phyloP scores from a whole-genome alignment of 257 asterid genomes.

The Primulina eburnea region DNA sequence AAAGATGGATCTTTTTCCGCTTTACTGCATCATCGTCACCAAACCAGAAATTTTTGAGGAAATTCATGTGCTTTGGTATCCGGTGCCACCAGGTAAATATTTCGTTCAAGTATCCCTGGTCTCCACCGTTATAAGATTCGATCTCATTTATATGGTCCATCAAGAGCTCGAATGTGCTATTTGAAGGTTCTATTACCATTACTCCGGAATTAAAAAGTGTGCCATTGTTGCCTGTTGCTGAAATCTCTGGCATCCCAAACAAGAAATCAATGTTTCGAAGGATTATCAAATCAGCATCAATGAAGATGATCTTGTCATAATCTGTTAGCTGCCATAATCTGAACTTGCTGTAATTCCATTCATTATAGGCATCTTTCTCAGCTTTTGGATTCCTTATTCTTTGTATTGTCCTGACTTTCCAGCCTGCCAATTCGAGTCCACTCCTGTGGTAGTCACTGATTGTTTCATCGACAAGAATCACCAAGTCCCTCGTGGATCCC shows the following conservation, averaged over 20 bases:
- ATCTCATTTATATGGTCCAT: conserved; percentile 82
- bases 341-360: conserved; percentile 95
- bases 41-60: conserved; percentile 74
- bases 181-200: conserved; percentile 90
- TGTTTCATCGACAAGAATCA: conserved; percentile 78
- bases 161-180: conserved; percentile 68
- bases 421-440: conserved; percentile 79
- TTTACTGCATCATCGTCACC: conserved; percentile 70
- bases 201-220: conserved; percentile 88
- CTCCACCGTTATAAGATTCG: conserved; percentile 92
- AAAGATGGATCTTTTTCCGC: conserved; percentile 50
- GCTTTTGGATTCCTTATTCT: conserved; percentile 83
- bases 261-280: conserved; percentile 77
- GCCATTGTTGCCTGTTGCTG: conserved; percentile 91
- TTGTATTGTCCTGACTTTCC: conserved; percentile 67
- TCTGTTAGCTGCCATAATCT: conserved; percentile 80
- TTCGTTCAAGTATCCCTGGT: conserved; percentile 83
- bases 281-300: conserved; percentile 74
- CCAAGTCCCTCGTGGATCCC: conserved; percentile 82
- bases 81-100: conserved; percentile 93
- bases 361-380: conserved; percentile 80
- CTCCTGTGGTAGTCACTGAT: conserved; percentile 65
- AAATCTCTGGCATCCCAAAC: conserved; percentile 74
- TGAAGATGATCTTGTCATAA: conserved; percentile 70
- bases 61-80: conserved; percentile 84